phyloP scores from a whole-genome alignment of 495 filamentous ascomycete species.

The Bacidia rubella region DNA sequence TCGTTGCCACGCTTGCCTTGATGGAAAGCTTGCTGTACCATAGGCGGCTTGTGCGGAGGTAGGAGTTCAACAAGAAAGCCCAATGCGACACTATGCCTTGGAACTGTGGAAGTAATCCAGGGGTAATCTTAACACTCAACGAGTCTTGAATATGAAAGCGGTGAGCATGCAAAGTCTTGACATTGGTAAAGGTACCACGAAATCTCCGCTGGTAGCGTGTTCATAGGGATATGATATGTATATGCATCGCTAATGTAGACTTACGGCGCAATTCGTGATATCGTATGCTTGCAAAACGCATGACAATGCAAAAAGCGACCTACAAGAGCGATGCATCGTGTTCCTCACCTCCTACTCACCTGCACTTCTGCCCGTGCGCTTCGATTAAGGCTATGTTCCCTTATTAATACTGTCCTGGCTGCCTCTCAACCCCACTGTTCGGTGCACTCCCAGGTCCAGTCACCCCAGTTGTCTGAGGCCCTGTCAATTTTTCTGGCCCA shows the following conservation, averaged over 20 bases:
- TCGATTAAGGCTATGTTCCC: too few relatives aligned
- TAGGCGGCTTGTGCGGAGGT: neutral
- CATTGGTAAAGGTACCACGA: too few relatives aligned
- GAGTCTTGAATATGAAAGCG: too few relatives aligned
- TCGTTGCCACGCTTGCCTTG: neutral
- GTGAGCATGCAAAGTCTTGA: too few relatives aligned
- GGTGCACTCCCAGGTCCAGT: slow-evolving; percentile 6
- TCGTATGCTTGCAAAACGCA: neutral
- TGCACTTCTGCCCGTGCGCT: too few relatives aligned
- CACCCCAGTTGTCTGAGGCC: slow-evolving; percentile 3
- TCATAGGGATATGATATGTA: too few relatives aligned
- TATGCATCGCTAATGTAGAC: neutral
- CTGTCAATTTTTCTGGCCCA: neutral
- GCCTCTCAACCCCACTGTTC: slow-evolving; percentile 14
- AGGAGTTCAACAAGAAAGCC: neutral
- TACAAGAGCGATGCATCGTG: neutral
- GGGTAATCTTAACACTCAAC: too few relatives aligned
- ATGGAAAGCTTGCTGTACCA: neutral
- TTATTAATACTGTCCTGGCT: slow-evolving; percentile 18
- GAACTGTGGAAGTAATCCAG: neutral
- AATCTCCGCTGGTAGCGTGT: too few relatives aligned
- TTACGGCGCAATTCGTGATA: neutral
- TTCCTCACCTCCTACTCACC: too few relatives aligned
- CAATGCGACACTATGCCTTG: neutral
- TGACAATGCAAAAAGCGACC: neutral